Evolutionary conservation across 208 protist genomes (phyloP).

Genomic region (Wallacemonas sp.): DNA sequence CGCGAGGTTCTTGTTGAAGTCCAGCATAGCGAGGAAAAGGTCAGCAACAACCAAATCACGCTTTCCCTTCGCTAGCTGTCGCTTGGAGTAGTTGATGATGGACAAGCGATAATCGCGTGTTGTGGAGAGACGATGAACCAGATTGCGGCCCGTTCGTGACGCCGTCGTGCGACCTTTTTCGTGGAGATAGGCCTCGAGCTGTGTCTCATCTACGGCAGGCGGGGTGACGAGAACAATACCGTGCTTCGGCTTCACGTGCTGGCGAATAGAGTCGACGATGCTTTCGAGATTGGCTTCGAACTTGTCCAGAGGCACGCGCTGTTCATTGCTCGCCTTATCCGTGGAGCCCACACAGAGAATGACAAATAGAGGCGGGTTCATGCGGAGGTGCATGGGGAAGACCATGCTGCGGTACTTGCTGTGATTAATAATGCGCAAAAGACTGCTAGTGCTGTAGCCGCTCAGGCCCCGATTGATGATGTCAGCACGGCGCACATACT

Average conservation of each 20-base stretch:
- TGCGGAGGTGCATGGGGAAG: slow-evolving; percentile 22
- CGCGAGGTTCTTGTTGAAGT: slow-evolving; percentile 15
- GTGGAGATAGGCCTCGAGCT: slow-evolving; percentile 3
- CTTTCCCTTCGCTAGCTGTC: slow-evolving; percentile 1
- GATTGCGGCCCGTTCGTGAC: slow-evolving; percentile 3
- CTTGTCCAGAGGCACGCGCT: slow-evolving; percentile 32
- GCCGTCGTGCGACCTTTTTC: slow-evolving; percentile 11
- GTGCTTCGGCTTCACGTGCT: slow-evolving; percentile 22
- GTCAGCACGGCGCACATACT: slow-evolving; percentile 39
- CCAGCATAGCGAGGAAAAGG: slow-evolving; percentile 16
- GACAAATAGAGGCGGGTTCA: slow-evolving; percentile 29
- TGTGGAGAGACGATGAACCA: slow-evolving; percentile 15
- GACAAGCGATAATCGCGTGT: slow-evolving; percentile 15
- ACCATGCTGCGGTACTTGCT: slow-evolving; percentile 24
- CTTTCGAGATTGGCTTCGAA: slow-evolving; percentile 29
- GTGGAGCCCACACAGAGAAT: slow-evolving; percentile 44
- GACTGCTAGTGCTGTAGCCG: slow-evolving; percentile 9
- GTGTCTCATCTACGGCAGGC: slow-evolving; percentile 32
- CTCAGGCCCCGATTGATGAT: slow-evolving; percentile 21
- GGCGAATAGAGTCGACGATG: slow-evolving; percentile 29
- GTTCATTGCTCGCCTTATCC: slow-evolving; percentile 21
- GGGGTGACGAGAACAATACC: slow-evolving; percentile 43
- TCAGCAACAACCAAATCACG: slow-evolving; percentile 12
- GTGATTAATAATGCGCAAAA: slow-evolving; percentile 11
- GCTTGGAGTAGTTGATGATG: slow-evolving; percentile 8